Base-by-base conservation (phyloP, 257 asterid genomes). In the Penstemon eatonii region DNA sequence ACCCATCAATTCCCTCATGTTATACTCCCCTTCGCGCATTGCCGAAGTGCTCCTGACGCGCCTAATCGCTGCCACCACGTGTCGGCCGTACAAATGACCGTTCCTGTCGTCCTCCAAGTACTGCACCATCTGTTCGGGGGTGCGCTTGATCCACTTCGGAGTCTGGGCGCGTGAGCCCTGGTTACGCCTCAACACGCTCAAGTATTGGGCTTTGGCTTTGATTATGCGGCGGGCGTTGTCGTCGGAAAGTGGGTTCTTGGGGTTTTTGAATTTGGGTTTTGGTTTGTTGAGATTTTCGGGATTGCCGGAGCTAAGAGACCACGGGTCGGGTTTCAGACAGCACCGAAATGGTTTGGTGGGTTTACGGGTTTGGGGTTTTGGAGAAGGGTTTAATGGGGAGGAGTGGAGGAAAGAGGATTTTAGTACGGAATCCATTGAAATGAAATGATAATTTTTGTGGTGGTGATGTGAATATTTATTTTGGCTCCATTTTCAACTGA, bases 141-240 rank as follows among this genome's bases (percentile, higher is more conserved):
- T 82, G 41, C 98, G 82, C 63, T 74, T 93, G 70, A 93, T 88
- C 98, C 98, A 93, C 65, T 76, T 84, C 5, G 98, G 97, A 7
- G 98, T 88, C 79, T 86, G 86, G 53, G 84, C 97, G 39, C 63
- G 87, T 12, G 98, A 88, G 80, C 98, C 98, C 57, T 90, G 97
- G 78, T 88, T 90, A 9, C 95, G 85, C 47, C 98, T 79, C 79
- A 92, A 74, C 7, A 67, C 81, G 82, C 98, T 89, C 76, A 93
- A 50, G 69, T 93, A 88, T 11, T 60, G 83, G 43, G 97, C 95
- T 78, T 93, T 93, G 52, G 82, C 96, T 77, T 93, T 93, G 83
- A 90, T 93, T 19, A 90, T 90, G 57, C 97, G 93, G 59, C 97
- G 95, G 38, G 97, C 96, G 86, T 90, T 86, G 82, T 90, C 96